These are phyloP conservation scores for Saturnispora gosingensis DNA, from an alignment of 805 yeast genomes.

Conservation along the genomic window DNA sequence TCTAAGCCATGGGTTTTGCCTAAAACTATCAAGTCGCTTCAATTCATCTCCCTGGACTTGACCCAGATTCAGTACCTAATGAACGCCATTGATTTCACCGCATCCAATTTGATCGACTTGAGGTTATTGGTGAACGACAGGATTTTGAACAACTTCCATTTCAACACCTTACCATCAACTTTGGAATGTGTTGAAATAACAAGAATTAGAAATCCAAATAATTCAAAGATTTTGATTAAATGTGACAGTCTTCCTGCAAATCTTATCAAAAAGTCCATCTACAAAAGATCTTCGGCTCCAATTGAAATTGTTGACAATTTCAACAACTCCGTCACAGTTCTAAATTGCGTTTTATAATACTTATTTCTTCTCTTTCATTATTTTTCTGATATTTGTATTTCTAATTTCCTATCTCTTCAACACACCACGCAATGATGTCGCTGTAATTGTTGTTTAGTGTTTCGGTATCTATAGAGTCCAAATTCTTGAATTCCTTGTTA, in stretches of 20 bases:
- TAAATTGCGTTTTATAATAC: not conserved
- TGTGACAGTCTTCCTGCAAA: not conserved
- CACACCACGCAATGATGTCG: slow-evolving; percentile 15
- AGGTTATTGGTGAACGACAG: not conserved
- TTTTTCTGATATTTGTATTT: not conserved
- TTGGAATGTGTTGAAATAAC: slow-evolving; percentile 5
- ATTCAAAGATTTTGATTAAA: not conserved
- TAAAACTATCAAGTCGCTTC: not conserved
- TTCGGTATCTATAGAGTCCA: slow-evolving; percentile 13
- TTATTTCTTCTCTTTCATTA: not conserved
- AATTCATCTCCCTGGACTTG: slow-evolving; percentile 5
- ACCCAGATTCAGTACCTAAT: not conserved
- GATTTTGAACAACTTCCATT: not conserved
- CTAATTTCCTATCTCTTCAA: slow-evolving; percentile 9
- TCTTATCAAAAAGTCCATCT: not conserved
- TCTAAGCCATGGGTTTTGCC: slow-evolving; percentile 2
- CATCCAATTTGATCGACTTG: slow-evolving; percentile 3
- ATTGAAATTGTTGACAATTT: not conserved
- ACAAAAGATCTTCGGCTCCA: not conserved
- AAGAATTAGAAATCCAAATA: not conserved
- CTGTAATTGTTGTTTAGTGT: slow-evolving; percentile 15
- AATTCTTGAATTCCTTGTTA: slow-evolving; percentile 9
- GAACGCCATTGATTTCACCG: slow-evolving; percentile 1
- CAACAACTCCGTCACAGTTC: not conserved
- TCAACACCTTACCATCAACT: not conserved